phyloP scores from a whole-genome alignment of 768 basidiomycete genomes.

The Russula sp. region DNA sequence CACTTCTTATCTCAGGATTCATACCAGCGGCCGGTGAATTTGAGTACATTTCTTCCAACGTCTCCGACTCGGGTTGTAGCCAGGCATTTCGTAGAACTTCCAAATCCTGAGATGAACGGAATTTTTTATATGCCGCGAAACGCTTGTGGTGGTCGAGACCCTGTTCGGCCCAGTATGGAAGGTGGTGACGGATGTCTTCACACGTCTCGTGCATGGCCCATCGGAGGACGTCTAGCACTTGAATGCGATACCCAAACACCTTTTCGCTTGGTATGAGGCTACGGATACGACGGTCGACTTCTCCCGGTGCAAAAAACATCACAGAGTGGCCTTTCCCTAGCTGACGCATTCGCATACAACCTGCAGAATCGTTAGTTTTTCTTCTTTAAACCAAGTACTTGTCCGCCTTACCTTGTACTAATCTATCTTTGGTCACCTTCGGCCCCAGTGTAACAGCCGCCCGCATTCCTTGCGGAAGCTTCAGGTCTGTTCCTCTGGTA shows the following conservation, averaged over 20 bases:
- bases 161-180: conserved; percentile 13
- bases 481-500: conserved; percentile 46
- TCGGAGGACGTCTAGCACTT: conserved; percentile 12
- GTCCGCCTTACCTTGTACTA: conserved; percentile 38
- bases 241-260: neutral
- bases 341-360: conserved; percentile 20
- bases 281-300: conserved; percentile 14
- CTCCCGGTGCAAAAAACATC: conserved; percentile 13
- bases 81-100: neutral
- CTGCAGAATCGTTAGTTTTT: too few species aligned
- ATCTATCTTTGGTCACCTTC: conserved; percentile 44
- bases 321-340: conserved; percentile 16
- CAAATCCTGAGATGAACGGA: neutral
- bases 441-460: conserved; percentile 45
- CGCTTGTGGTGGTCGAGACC: conserved; percentile 10
- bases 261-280: neutral
- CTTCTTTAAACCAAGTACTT: neutral
- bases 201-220: conserved; percentile 19
- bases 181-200: conserved; percentile 12
- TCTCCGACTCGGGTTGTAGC: conserved; percentile 10
- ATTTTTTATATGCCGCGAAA: neutral
- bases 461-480: conserved; percentile 36
- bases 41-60: conserved; percentile 14
- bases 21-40: neutral
- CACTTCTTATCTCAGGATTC: neutral